These are phyloP conservation scores for Xylaria sp. DNA, from an alignment of 2,329 filamentous ascomycete species.

Conservation along the genomic window DNA sequence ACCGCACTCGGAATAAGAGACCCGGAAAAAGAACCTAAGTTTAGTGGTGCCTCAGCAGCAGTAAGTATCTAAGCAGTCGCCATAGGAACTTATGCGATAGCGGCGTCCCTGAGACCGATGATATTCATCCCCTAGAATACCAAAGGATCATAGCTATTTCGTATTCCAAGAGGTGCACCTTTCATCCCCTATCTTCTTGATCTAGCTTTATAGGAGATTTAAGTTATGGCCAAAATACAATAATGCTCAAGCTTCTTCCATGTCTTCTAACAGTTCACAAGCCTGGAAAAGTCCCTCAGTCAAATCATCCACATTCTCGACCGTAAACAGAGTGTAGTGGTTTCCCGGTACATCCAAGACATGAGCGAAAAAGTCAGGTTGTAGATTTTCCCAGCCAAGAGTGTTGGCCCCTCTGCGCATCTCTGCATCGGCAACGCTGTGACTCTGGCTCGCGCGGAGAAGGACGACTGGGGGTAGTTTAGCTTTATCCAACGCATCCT, in stretches of 20 bases:
- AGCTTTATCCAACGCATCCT: neutral
- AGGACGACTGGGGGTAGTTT: constrained; percentile 10
- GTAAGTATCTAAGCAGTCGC: neutral
- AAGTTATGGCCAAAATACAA: neutral
- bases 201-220: neutral
- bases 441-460: constrained; percentile 4
- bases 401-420: neutral
- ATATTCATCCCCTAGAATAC: no score
- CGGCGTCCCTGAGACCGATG: neutral
- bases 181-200: neutral
- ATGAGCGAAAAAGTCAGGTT: neutral
- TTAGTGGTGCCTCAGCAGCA: no score
- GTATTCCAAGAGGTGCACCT: no score
- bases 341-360: constrained; percentile 9
- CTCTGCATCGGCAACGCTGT: neutral
- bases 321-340: constrained; percentile 1
- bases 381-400: constrained; percentile 4
- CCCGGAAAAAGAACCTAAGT: no score
- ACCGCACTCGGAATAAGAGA: no score
- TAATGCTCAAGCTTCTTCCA: neutral
- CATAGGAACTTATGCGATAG: neutral
- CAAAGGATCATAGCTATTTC: no score
- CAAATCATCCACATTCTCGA: constrained; percentile 8
- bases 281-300: constrained; percentile 6
- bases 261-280: constrained; percentile 10